Evolutionary conservation across 1,284 basidiomycete genomes (phyloP).

Genomic region (Cryptococcus sp.): DNA sequence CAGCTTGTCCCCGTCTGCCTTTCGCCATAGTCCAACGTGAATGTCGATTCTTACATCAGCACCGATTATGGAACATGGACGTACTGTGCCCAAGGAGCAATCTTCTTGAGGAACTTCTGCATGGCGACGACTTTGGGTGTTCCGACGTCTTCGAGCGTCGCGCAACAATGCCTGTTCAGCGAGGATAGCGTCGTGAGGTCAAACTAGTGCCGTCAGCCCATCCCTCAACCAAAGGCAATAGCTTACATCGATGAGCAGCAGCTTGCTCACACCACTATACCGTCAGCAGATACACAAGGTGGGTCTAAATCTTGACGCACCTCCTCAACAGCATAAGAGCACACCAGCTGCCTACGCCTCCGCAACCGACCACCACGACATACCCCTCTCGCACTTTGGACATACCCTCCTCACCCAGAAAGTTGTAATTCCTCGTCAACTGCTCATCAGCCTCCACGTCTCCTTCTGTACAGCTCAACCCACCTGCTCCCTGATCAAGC

Average conservation of each 20-base stretch:
- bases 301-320: conserved; percentile 22
- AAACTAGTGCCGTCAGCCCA: conserved; percentile 52
- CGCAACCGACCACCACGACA: conserved; percentile 87
- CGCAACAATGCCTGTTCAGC: conserved; percentile 89
- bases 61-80: conserved; percentile 6
- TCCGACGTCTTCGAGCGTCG: conserved; percentile 85
- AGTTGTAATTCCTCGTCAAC: conserved; percentile 88
- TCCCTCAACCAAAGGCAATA: background rate
- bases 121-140: conserved; percentile 84
- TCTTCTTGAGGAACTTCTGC: conserved; percentile 63
- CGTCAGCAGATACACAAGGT: no score
- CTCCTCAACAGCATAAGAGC: conserved; percentile 84
- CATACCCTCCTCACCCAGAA: conserved; percentile 91
- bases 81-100: conserved; percentile 56
- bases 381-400: conserved; percentile 63
- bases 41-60: conserved; percentile 59
- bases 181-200: conserved; percentile 91
- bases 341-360: conserved; percentile 93
- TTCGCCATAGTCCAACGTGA: conserved; percentile 75
- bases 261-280: conserved; percentile 45
- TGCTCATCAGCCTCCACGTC: conserved; percentile 46
- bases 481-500: conserved; percentile 62
- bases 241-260: conserved; percentile 48
- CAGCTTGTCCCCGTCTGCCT: conserved; percentile 62
- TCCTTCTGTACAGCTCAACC: conserved; percentile 11